Evolutionary conservation across 768 basidiomycete genomes (phyloP).

Genomic region (Termitomyces sp.): DNA sequence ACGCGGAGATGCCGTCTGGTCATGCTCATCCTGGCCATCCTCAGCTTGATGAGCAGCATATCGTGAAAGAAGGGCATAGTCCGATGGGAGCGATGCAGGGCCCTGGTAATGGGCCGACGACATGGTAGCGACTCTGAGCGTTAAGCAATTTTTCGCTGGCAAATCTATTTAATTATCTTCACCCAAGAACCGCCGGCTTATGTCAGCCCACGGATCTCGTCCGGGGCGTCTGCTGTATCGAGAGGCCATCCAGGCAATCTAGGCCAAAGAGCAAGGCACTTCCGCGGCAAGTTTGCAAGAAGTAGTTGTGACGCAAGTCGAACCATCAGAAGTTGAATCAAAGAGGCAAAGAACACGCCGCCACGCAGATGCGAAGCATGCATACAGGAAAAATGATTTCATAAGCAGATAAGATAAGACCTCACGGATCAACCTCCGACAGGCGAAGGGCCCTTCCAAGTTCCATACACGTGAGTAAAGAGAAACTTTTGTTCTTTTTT

Average conservation of each 20-base stretch:
- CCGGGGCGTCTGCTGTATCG: background rate
- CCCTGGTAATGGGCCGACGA: constrained; percentile 49
- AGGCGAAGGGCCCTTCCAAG: too few species aligned
- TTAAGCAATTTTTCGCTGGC: background rate
- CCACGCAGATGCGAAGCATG: background rate
- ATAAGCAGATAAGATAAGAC: background rate
- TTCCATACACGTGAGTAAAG: too few species aligned
- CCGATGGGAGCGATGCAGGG: constrained; percentile 59
- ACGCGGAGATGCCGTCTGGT: constrained; percentile 1
- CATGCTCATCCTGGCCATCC: constrained; percentile 4
- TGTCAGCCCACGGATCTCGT: constrained; percentile 1
- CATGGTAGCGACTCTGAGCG: background rate
- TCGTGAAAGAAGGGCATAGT: constrained; percentile 59
- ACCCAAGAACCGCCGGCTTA: background rate
- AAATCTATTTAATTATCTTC: background rate
- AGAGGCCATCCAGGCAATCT: background rate
- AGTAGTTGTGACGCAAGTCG: background rate
- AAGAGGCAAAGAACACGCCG: background rate
- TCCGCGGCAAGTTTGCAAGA: background rate
- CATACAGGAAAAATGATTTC: background rate
- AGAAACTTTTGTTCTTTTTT: too few species aligned
- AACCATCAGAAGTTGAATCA: background rate
- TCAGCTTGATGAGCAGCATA: constrained; percentile 31
- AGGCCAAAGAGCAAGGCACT: background rate
- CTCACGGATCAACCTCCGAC: too few species aligned